These are phyloP conservation scores for Penicillium paneum DNA, from an alignment of 2,329 filamentous ascomycete genomes.

Conservation along the genomic window DNA sequence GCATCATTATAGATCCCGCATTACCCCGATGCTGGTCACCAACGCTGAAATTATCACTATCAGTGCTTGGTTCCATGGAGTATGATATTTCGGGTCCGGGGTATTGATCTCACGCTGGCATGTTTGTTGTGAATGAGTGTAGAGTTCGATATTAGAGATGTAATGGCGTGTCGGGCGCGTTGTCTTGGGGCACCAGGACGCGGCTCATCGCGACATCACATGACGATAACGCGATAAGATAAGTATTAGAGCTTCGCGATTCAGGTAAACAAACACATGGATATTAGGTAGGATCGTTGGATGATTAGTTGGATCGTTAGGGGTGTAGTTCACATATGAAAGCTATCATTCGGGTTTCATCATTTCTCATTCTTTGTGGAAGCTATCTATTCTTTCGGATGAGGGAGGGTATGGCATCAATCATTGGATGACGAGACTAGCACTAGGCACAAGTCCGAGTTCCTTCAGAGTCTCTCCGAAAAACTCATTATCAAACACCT, in stretches of 20 bases:
- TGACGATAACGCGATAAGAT: conserved; percentile 19
- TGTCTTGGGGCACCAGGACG: conserved; percentile 15
- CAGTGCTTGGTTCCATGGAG: conserved; percentile 16
- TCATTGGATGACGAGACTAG: conserved; percentile 72
- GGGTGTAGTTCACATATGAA: neutral
- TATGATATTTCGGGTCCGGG: neutral
- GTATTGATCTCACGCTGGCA: conserved; percentile 47
- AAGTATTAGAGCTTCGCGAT: neutral
- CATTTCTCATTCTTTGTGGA: conserved; percentile 10
- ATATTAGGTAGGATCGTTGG: neutral
- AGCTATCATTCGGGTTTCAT: neutral
- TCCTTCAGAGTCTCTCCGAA: conserved; percentile 92
- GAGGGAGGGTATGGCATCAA: neutral
- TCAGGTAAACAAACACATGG: neutral
- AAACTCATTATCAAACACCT: conserved; percentile 71
- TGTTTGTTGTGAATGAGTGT: conserved; percentile 26
- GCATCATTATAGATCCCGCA: conserved; percentile 43
- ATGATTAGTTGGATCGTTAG: neutral
- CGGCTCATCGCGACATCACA: conserved; percentile 35
- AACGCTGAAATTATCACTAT: conserved; percentile 49
- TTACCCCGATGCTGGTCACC: conserved; percentile 63
- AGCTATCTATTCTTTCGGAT: conserved; percentile 1
- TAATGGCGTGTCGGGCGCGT: conserved; percentile 20
- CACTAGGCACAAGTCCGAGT: conserved; percentile 82
- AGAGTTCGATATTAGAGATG: conserved; percentile 8